A percentile compares a stretch with the other conserved stretches of the same genome.
phyloP scores from a whole-genome alignment of 169 alveolate genomes.

The Eimeria acervulina region DNA sequence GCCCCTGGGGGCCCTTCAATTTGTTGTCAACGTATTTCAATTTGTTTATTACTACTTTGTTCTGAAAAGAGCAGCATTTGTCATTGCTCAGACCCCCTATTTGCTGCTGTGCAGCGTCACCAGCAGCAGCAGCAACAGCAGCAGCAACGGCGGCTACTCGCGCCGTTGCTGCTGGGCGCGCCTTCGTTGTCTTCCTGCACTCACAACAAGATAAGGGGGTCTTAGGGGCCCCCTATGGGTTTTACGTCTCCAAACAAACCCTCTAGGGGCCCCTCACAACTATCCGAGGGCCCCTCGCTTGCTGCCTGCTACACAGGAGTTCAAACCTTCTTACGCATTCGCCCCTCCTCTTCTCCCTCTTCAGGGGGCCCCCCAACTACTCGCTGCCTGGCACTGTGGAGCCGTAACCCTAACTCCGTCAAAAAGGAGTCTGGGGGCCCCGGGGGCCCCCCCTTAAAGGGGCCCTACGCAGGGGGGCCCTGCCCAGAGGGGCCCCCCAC shows the following conservation, averaged over 20 bases:
- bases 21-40: background rate
- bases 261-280: background rate
- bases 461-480: background rate
- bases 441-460: background rate
- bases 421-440: background rate
- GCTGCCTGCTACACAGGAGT: background rate
- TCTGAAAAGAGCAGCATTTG: background rate
- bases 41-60: background rate
- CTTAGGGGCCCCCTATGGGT: slow-evolving; percentile 36
- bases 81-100: background rate
- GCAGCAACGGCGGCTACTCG: background rate
- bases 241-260: background rate
- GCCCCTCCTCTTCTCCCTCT: slow-evolving; percentile 17
- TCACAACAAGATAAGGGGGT: background rate
- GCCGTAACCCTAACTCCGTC: background rate
- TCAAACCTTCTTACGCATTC: slow-evolving; percentile 23
- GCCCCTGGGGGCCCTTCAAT: background rate
- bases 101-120: background rate
- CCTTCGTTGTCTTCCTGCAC: background rate
- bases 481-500: background rate
- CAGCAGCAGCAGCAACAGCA: background rate
- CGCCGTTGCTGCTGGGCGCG: too few species aligned
- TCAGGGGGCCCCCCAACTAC: background rate
- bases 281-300: background rate
- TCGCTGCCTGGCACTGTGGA: background rate